Evolutionary conservation across 148 eudicot species (phyloP).

Genomic region (Vaccinium myrtillus): DNA sequence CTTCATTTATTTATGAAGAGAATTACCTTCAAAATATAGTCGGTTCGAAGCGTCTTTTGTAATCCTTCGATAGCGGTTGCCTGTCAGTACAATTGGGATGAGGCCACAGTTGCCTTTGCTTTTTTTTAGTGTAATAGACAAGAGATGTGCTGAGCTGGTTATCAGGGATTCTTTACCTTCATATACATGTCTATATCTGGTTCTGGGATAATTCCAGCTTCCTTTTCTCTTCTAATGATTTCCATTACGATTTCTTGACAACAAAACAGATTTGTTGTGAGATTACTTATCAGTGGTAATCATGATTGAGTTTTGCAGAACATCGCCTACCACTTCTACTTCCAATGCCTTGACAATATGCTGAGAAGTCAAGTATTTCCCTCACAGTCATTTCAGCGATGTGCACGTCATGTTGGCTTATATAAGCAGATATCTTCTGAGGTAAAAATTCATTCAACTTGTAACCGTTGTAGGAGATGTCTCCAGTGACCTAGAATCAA

Average conservation of each 20-base stretch:
- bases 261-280: not conserved
- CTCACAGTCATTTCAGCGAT: slow-evolving; percentile 84
- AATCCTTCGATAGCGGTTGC: slow-evolving; percentile 67
- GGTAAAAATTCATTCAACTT: slow-evolving; percentile 61
- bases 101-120: not conserved
- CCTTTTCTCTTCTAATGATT: slow-evolving; percentile 67
- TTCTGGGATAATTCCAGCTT: slow-evolving; percentile 69
- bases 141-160: not conserved
- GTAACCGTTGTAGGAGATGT: slow-evolving; percentile 68
- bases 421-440: slow-evolving; percentile 74
- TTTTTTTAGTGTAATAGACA: not conserved
- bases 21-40: slow-evolving; percentile 69
- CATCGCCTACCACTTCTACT: slow-evolving; percentile 53
- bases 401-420: slow-evolving; percentile 80
- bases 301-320: not conserved
- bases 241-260: slow-evolving; percentile 54
- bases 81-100: slow-evolving; percentile 26
- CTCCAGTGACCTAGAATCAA: slow-evolving; percentile 50
- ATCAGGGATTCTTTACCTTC: slow-evolving; percentile 47
- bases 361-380: slow-evolving; percentile 71
- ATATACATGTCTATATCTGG: slow-evolving; percentile 71
- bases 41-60: slow-evolving; percentile 61
- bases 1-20: not conserved
- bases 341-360: slow-evolving; percentile 80
- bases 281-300: not conserved